A percentile compares a stretch with the other conserved stretches of the same genome.
Evolutionary conservation across 345 rosid species (phyloP).

Genomic region (Eucalyptus guilfoylei): DNA sequence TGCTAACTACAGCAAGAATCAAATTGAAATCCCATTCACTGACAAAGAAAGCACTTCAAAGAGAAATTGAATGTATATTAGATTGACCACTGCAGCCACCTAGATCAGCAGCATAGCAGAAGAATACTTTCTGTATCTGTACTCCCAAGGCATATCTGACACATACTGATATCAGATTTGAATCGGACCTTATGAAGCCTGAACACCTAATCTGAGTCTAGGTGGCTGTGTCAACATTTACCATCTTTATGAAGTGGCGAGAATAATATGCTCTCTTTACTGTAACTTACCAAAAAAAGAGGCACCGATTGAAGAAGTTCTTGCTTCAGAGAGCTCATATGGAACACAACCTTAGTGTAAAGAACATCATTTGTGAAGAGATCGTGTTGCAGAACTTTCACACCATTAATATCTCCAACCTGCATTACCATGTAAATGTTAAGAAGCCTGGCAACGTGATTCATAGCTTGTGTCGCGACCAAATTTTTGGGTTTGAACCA

Average conservation of each 20-base stretch:
- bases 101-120: not conserved
- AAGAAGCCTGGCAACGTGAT: not conserved
- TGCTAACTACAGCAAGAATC: not conserved
- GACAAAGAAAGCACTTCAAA: not conserved
- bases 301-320: not conserved
- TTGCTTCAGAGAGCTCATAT: slow-evolving; percentile 72
- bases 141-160: not conserved
- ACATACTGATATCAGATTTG: not conserved
- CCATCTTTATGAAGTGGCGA: no score
- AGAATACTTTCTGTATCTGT: not conserved
- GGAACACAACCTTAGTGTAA: slow-evolving; percentile 76
- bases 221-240: no score
- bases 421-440: slow-evolving; percentile 5
- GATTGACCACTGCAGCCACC: not conserved
- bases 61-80: not conserved
- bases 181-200: not conserved
- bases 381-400: slow-evolving; percentile 77
- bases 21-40: not conserved
- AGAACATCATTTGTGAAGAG: slow-evolving; percentile 94
- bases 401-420: slow-evolving; percentile 83
- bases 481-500: no score
- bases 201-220: no score
- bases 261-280: no score
- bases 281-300: not conserved
- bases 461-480: no score